Conservation (phyloP, 768 basidiomycete species). For the Hydnum rufescens region DNA sequence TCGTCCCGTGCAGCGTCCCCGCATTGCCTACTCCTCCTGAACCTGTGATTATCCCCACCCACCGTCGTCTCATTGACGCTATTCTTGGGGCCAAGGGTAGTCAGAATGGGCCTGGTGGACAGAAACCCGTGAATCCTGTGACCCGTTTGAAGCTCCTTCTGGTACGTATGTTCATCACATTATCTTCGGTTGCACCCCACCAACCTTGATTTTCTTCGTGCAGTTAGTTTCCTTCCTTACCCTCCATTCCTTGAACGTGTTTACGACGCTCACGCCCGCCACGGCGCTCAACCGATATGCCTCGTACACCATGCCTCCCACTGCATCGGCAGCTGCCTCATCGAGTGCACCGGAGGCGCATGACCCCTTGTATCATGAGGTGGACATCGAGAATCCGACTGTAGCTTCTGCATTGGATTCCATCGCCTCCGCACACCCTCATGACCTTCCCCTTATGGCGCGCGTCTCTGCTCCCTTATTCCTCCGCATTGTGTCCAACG, state of each 20-base stretch:
- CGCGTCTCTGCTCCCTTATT: background rate
- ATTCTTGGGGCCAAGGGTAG: background rate
- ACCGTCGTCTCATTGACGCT: constrained; percentile 15
- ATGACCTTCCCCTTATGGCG: background rate
- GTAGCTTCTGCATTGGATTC: background rate
- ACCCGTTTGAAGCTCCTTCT: constrained; percentile 76
- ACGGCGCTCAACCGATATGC: constrained; percentile 27
- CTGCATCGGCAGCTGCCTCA: background rate
- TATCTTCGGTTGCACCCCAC: background rate
- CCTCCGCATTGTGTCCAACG: background rate
- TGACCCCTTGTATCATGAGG: background rate
- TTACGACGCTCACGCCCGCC: constrained; percentile 69
- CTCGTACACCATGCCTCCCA: constrained; percentile 8
- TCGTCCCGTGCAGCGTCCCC: background rate
- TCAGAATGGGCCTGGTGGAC: constrained; percentile 12
- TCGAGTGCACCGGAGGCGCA: background rate
- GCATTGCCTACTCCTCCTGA: background rate
- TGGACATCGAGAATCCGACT: background rate
- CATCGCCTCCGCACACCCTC: background rate
- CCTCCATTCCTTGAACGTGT: constrained; percentile 81
- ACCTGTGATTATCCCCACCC: constrained; percentile 6
- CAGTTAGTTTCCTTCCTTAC: constrained; percentile 81
- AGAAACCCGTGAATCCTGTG: constrained; percentile 53
- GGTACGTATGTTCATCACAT: constrained; percentile 22
- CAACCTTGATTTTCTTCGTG: background rate